Evolutionary conservation across 768 basidiomycete genomes (phyloP), one percentile per base, ranked within the genome.

Genomic region (Chalciporus piperatus): DNA sequence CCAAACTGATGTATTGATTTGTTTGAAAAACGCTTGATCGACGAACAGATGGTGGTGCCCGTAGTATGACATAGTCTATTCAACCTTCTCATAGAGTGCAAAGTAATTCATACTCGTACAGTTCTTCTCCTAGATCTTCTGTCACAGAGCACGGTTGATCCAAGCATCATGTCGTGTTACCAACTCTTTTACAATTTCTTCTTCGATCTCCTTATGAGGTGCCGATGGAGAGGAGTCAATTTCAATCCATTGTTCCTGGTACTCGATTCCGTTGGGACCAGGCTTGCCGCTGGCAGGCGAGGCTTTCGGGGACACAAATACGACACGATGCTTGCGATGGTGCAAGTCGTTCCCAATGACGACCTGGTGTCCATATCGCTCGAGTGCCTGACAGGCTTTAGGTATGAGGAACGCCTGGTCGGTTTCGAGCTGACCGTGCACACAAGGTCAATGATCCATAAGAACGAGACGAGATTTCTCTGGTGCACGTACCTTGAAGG

Each of bases 281-380:
- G 50, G 23, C 28, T 59, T 48, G n/a, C 33, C 14, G 25, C 48
- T 30, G 22, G 49, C n/a, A 6, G 54, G 55, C 54, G 47, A 59
- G 58, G 52, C 59, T 60, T 38, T 67, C 56, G 54, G 82, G 17
- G 89, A 89, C 27, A 99, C 87, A 62, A 98, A 89, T 6, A 96
- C 90, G 49, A 99, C 96, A 66, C 94, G 89, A 56, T 80, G 80
- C 68, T 99, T 99, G 47, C 97, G 82, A 33, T 81, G 80, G 63
- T 94, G 82, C n/a, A 99, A 83, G 54, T 93, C 88, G 69, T 99
- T 99, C 17, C 92, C 97, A 55, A 99, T 92, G 47, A 99, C 97
- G 25, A 97, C 84, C 65, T 98, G 95, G 67, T 98, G 97, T 1
- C 95, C 94, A 68, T 98, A 99, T 22, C 95, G 83, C 53, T 92